Percentiles rank a stretch among this genome's conserved stretches.
These are phyloP conservation scores for Ramaria sp. DNA, from an alignment of 768 basidiomycete genomes.

Conservation along the genomic window DNA sequence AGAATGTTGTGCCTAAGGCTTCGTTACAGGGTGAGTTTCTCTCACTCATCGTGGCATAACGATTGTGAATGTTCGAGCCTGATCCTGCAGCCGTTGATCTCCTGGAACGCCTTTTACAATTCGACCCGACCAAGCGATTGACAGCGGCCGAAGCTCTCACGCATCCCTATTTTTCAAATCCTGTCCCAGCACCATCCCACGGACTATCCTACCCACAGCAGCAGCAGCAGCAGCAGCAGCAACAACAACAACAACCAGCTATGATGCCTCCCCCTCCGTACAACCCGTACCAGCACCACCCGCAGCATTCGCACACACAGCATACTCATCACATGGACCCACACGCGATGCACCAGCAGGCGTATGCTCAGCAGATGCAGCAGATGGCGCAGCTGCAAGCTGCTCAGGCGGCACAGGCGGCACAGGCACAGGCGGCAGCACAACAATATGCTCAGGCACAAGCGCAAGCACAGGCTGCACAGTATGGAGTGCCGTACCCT, in stretches of 20 bases:
- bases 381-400: slow-evolving; percentile 26
- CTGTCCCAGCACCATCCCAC: slow-evolving; percentile 46
- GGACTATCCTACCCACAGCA: slow-evolving; percentile 56
- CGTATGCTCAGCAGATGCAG: slow-evolving; percentile 22
- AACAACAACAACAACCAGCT: slow-evolving; percentile 10
- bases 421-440: slow-evolving; percentile 17
- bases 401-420: slow-evolving; percentile 18
- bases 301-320: slow-evolving; percentile 15
- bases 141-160: slow-evolving; percentile 85
- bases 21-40: slow-evolving; percentile 58
- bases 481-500: slow-evolving; percentile 10
- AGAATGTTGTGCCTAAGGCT: slow-evolving; percentile 76
- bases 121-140: slow-evolving; percentile 86
- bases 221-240: too few species aligned
- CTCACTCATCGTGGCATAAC: background rate
- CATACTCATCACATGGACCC: slow-evolving; percentile 16
- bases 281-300: slow-evolving; percentile 14
- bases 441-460: slow-evolving; percentile 19
- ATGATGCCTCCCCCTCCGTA: slow-evolving; percentile 10
- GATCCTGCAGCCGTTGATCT: slow-evolving; percentile 67
- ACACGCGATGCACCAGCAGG: slow-evolving; percentile 16
- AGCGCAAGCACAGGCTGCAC: slow-evolving; percentile 30
- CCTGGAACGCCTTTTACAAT: slow-evolving; percentile 88
- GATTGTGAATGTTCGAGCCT: slow-evolving; percentile 2
- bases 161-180: slow-evolving; percentile 82